Base-by-base conservation (phyloP, 2,329 filamentous ascomycete species). In the Thelonectria discophora region DNA sequence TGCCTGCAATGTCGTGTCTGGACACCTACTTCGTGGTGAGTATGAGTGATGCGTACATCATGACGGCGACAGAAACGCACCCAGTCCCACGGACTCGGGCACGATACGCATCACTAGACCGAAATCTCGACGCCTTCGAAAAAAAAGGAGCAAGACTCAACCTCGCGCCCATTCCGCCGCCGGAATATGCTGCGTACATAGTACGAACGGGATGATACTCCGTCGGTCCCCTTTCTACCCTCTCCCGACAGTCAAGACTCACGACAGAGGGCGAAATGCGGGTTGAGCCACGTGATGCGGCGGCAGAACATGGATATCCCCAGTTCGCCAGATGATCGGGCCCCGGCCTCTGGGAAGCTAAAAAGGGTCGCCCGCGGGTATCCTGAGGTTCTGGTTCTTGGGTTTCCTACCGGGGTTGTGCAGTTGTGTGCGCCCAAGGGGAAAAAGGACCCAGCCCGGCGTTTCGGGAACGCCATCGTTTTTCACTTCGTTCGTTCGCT, bases 221-320 rank as follows among this genome's bases (percentile, higher is more conserved):
- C n/a, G n/a, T n/a, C n/a, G 27, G 27, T 24, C 21, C 3, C 27
- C 27, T 10, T 30, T 30, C 27, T 30, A 8, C 27, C 27, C 27
- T 30, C 27, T 10, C 27, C 9, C 27, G 2, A 7, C 27, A 27
- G 10, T 52, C 12, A 18, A 34, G 40, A 11, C 37, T 40, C 50
- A 45, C 5, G 21, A n/a, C 50, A 9, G 15, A 37, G 34, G 15
- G 21, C 51, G 15, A 32, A 32, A 42, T 39, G 42, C 18, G 42
- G 42, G 40, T 39, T 39, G 49, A 45, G 40, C 58, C 63, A 61
- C 63, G 61, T 61, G 62, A 60, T 40, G 37, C 46, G 32, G 30
- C 43, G 8, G 12, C 52, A 15, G 47, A 61, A 62, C 63, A 69
- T 66, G 67, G 65, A 68, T 64, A 24, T 68, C 57, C 65, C 67